phyloP scores from a whole-genome alignment of 495 filamentous ascomycete species.

The Massariosphaeria phaeospora region DNA sequence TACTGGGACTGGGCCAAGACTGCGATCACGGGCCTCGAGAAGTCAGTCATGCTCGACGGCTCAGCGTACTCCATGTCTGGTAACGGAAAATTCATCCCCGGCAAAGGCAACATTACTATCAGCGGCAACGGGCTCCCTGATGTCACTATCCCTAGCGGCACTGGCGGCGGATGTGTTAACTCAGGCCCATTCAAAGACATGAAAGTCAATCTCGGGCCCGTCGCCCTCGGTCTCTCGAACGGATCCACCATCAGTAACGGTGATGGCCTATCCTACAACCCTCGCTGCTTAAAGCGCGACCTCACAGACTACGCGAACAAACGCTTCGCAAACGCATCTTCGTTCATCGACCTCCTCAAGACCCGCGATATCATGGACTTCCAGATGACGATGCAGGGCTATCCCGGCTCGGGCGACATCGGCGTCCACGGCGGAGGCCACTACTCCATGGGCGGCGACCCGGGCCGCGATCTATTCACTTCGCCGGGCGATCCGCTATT shows the following conservation, averaged over 20 bases:
- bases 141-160: slow-evolving; percentile 43
- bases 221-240: slow-evolving; percentile 6
- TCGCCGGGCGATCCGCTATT: slow-evolving; percentile 27
- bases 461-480: slow-evolving; percentile 23
- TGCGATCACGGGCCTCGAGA: slow-evolving; percentile 43
- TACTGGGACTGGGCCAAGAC: slow-evolving; percentile 66
- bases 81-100: slow-evolving; percentile 51
- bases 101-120: slow-evolving; percentile 35
- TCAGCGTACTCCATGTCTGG: slow-evolving; percentile 56
- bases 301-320: slow-evolving; percentile 13
- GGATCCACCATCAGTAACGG: slow-evolving; percentile 8
- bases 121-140: slow-evolving; percentile 25
- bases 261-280: slow-evolving; percentile 19
- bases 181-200: slow-evolving; percentile 53
- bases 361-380: slow-evolving; percentile 17
- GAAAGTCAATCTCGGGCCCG: slow-evolving; percentile 24
- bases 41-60: slow-evolving; percentile 63
- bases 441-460: slow-evolving; percentile 25
- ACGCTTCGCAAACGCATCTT: slow-evolving; percentile 15
- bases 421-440: slow-evolving; percentile 31
- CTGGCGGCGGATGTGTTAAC: slow-evolving; percentile 61
- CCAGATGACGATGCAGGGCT: slow-evolving; percentile 28
- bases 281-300: slow-evolving; percentile 27
- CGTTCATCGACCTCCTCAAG: slow-evolving; percentile 6
- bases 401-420: slow-evolving; percentile 15